Conservation (phyloP, 805 yeast genomes). For the Lipomyces kockii region DNA sequence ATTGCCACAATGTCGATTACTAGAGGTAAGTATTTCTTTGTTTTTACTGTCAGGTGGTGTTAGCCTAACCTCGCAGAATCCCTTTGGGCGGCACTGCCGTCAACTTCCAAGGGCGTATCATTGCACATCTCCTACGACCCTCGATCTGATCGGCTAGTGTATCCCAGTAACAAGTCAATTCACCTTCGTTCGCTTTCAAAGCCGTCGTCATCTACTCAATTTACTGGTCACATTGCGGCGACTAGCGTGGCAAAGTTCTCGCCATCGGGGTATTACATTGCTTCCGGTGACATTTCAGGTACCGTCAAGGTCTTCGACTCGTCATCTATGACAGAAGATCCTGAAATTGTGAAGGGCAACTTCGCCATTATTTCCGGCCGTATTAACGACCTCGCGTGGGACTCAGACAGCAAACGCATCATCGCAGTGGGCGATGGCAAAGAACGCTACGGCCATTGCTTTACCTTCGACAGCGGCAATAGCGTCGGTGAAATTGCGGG, state of each 20-base stretch:
- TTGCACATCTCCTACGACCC: slow-evolving; percentile 78
- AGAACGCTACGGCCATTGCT: slow-evolving; percentile 89
- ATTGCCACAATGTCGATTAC: slow-evolving; percentile 15
- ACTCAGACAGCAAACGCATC: slow-evolving; percentile 79
- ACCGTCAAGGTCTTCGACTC: slow-evolving; percentile 87
- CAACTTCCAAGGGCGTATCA: slow-evolving; percentile 70
- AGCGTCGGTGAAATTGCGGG: slow-evolving; percentile 97
- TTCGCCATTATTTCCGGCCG: slow-evolving; percentile 75
- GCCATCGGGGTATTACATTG: slow-evolving; percentile 87
- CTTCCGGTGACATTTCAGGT: slow-evolving; percentile 92
- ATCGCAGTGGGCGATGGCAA: slow-evolving; percentile 96
- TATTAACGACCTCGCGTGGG: slow-evolving; percentile 88
- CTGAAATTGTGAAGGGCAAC: slow-evolving; percentile 69
- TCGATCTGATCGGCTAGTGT: slow-evolving; percentile 70
- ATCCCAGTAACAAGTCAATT: slow-evolving; percentile 80
- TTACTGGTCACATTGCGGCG: slow-evolving; percentile 66
- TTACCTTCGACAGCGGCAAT: slow-evolving; percentile 93
- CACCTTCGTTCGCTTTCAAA: slow-evolving; percentile 66
- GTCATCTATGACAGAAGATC: slow-evolving; percentile 48
- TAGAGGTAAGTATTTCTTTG: slow-evolving; percentile 11
- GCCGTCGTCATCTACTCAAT: slow-evolving; percentile 64
- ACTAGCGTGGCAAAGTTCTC: slow-evolving; percentile 87
- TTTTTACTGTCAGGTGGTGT: not conserved
- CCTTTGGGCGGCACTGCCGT: slow-evolving; percentile 75
- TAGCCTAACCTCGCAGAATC: slow-evolving; percentile 13